Evolutionary conservation across 768 basidiomycete species (phyloP), one percentile per base, ranked within the genome.

Genomic region (Piloderma croceum): DNA sequence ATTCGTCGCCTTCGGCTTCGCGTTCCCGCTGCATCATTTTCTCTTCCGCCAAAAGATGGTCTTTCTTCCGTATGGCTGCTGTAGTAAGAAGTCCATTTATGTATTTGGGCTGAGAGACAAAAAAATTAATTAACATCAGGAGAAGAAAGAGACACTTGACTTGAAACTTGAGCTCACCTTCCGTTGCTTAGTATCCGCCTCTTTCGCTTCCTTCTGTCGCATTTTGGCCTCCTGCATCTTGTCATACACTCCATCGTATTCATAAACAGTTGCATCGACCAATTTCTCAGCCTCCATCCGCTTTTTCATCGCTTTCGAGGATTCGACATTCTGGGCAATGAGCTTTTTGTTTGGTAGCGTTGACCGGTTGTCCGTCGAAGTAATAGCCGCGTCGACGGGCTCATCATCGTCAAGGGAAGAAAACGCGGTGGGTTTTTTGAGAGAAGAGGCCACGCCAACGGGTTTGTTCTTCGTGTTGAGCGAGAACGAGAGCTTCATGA

Each of bases 181-280:
- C 44, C 90, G 73, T 50, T 82, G 82, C 44, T 76, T 77, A 3
- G 78, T 54, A 49, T 92, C 91, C 10, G 65, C 63, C 50, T 92
- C 89, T 62, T 90, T 90, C 3, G 67, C 71, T 50, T 76, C 75
- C 54, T 90, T 88, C 55, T 84, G 84, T 29, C 64, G 66, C 47
- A 67, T 66, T 62, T 92, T 89, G 1, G 80, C 84, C 48, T 84
- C 78, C 63, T 98, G 92, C 83, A 99, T 97, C 49, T 75, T 79
- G 54, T 99, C 96, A 76, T 83, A 98, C 4, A 98, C 81, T 62
- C 90, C 92, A 57, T 99, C 96, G 54, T 99, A 99, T 60, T 93
- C 81, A 59, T 85, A 98, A 4, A 93, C 87, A 1, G 82, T 83
- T 31, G 74, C 56, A 51, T 98, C 94, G 3, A 91, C 68, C 46